Evolutionary conservation across 2,329 filamentous ascomycete genomes (phyloP).

Genomic region (Cytospora piceicola): DNA sequence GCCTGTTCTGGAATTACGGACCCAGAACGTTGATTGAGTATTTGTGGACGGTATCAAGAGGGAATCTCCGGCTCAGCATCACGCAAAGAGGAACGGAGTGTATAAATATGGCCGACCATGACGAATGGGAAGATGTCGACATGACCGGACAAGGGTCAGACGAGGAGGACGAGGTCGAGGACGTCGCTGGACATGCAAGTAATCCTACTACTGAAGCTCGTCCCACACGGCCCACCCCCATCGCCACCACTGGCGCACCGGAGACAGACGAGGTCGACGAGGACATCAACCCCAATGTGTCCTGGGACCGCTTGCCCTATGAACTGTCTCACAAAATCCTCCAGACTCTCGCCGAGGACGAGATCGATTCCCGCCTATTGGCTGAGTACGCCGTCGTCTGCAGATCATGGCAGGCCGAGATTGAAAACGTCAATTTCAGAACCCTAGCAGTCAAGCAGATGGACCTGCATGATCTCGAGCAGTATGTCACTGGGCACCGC

Average conservation of each 20-base stretch:
- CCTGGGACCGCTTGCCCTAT: constrained; percentile 27
- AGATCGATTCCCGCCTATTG: constrained; percentile 21
- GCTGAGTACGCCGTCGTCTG: constrained; percentile 37
- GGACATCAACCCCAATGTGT: constrained; percentile 4
- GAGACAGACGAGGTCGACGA: constrained; percentile 2
- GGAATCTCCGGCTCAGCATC: not conserved
- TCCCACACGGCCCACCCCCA: not conserved
- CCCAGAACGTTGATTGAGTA: not conserved
- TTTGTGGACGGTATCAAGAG: not conserved
- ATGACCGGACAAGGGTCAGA: constrained; percentile 3
- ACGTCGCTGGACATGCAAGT: not conserved
- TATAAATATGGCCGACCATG: constrained; percentile 4
- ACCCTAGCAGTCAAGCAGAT: constrained; percentile 32
- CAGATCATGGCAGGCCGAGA: constrained; percentile 35
- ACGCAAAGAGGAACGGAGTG: too few species aligned
- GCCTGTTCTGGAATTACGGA: not conserved
- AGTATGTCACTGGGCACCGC: constrained; percentile 31
- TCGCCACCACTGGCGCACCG: not conserved
- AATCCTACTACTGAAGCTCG: not conserved
- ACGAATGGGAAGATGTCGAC: constrained; percentile 22
- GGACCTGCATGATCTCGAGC: constrained; percentile 34
- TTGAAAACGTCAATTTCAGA: constrained; percentile 36
- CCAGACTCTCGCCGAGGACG: constrained; percentile 24
- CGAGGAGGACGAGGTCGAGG: constrained; percentile 10
- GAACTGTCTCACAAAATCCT: constrained; percentile 31